Evolutionary conservation across 179 eudicot genomes (phyloP), one percentile per base, ranked within the genome.

Genomic region (Dionaea muscipula): DNA sequence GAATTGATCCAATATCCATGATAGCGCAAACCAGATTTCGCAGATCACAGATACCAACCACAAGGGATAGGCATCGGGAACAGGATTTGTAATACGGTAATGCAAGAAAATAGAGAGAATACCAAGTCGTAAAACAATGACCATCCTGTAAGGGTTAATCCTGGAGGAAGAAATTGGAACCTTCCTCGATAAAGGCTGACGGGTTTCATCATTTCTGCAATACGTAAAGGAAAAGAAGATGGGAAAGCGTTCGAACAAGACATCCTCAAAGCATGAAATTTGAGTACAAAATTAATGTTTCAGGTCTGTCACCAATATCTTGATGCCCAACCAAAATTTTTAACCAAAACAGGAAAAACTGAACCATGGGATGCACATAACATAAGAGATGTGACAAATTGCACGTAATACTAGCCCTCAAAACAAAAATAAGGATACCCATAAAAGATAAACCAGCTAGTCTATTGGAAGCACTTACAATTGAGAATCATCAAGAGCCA

Each of bases 1-100:
- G 62, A 74, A 74, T 72, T 74, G 78, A 70, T 74, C 78, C 66
- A 74, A 59, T 57, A 74, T 74, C 78, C 78, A 74, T 25, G 78
- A 74, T 23, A 74, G 1, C 6, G 78, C 78, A 62, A 74, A 74
- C 78, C 78, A 74, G 3, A 69, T 74, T 68, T 74, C 78, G 66
- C 78, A 74, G 40, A 74, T 74, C 18, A 74, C 78, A 28, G 78
- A 74, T 59, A 70, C 40, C 60, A 74, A 47, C 78, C 78, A 74
- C 72, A 74, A 60, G 17, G 74, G 57, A 56, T 60, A 69, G 68
- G 78, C 78, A 52, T 70, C 56, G 10, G 55, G 51, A 37, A 74
- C 78, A 9, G 78, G 78, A 37, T 74, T 74, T 18, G 78, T 74
- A 22, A 74, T 31, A 45, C 78, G 78, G 65, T 74, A 74, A 63